A percentile compares a stretch with the other conserved stretches of the same genome.
These are phyloP conservation scores for Chlamydomonas applanata DNA, from an alignment of 139 green algal genomes.

Conservation along the genomic window DNA sequence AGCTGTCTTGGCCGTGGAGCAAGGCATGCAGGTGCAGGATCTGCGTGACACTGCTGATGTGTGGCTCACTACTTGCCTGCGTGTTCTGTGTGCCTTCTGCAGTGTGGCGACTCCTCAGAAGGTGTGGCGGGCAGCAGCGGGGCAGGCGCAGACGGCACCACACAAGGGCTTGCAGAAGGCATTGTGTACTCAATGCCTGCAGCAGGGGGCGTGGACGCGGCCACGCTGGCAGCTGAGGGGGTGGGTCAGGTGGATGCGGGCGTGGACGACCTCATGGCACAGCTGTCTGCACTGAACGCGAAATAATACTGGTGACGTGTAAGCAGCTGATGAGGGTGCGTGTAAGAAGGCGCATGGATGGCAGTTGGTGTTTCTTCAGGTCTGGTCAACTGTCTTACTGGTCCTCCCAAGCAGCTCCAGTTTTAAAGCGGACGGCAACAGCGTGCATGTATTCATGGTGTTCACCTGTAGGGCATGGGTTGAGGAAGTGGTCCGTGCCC, in stretches of 20 bases:
- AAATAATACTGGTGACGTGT: background rate
- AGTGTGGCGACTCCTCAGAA: background rate
- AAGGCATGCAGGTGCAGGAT: background rate
- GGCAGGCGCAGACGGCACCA: background rate
- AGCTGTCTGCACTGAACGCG: constrained; percentile 53
- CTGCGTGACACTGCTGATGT: too few relatives aligned
- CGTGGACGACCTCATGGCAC: constrained; percentile 74
- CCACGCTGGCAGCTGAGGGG: constrained; percentile 41
- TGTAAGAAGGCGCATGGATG: too few relatives aligned
- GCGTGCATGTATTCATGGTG: too few relatives aligned
- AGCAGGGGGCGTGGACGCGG: constrained; percentile 35
- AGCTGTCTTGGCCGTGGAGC: background rate
- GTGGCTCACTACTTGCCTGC: too few relatives aligned
- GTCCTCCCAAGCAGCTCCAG: too few relatives aligned
- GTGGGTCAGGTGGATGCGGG: constrained; percentile 42
- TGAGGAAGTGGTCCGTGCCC: too few relatives aligned
- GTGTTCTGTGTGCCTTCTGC: background rate
- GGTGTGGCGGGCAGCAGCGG: background rate
- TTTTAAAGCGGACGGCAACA: too few relatives aligned
- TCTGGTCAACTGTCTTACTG: too few relatives aligned
- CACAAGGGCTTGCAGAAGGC: constrained; percentile 46
- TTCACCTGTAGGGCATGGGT: too few relatives aligned
- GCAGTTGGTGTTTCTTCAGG: too few relatives aligned
- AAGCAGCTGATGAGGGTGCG: too few relatives aligned
- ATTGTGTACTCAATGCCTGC: constrained; percentile 59